Percentiles rank a stretch among this genome's conserved stretches.
Conservation (phyloP, 768 basidiomycete species). For the Leucocoprinus birnbaumii region DNA sequence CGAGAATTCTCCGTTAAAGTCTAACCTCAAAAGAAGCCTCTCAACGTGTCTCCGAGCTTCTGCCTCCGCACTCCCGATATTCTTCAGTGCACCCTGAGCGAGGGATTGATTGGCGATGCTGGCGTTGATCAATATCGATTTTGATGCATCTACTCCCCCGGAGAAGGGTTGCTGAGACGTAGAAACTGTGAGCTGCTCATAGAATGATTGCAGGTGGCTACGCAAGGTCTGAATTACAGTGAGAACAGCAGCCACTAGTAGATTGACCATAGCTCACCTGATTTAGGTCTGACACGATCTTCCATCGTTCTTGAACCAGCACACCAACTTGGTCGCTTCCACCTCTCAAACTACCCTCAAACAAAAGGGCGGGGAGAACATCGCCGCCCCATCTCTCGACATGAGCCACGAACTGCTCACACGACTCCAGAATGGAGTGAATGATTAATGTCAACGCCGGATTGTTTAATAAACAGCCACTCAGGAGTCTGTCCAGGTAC, state of each 20-base stretch:
- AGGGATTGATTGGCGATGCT: constrained; percentile 54
- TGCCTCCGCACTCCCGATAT: constrained; percentile 30
- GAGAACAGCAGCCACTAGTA: background rate
- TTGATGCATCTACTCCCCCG: constrained; percentile 64
- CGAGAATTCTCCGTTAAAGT: constrained; percentile 81
- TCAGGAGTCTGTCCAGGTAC: constrained; percentile 76
- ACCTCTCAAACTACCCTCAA: constrained; percentile 71
- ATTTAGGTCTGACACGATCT: constrained; percentile 71
- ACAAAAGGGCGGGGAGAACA: constrained; percentile 78
- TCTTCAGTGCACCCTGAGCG: constrained; percentile 53
- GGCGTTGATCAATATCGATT: constrained; percentile 60
- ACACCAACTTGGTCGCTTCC: constrained; percentile 61
- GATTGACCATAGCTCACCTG: constrained; percentile 47
- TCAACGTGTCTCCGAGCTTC: constrained; percentile 81
- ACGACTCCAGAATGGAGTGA: constrained; percentile 74
- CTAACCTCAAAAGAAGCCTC: constrained; percentile 74
- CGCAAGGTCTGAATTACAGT: constrained; percentile 55
- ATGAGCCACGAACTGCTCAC: constrained; percentile 84
- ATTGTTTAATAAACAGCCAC: constrained; percentile 78
- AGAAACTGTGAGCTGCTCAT: constrained; percentile 73
- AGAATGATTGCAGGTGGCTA: constrained; percentile 68
- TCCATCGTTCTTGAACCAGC: constrained; percentile 69
- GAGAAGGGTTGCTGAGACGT: constrained; percentile 74
- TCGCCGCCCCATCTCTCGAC: constrained; percentile 93
- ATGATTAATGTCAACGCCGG: constrained; percentile 56